phyloP scores from a whole-genome alignment of 805 yeast species.

The Metschnikowia cubensis region DNA sequence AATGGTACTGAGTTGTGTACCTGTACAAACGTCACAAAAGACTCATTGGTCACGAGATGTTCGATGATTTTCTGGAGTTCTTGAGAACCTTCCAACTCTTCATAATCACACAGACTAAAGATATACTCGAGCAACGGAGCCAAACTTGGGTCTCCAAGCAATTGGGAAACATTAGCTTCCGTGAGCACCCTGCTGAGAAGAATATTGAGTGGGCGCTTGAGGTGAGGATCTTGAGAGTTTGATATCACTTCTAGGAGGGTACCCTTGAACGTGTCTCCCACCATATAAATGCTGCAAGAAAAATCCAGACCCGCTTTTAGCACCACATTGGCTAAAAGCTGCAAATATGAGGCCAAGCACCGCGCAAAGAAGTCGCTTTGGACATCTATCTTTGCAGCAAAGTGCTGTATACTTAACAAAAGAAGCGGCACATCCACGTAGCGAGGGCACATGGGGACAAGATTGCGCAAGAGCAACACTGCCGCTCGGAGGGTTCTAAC shows the following conservation, averaged over 20 bases:
- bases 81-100: not conserved
- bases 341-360: slow-evolving; percentile 13
- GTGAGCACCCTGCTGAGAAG: slow-evolving; percentile 5
- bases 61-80: slow-evolving; percentile 6
- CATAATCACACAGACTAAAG: slow-evolving; percentile 2
- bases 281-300: not conserved
- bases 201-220: slow-evolving; percentile 9
- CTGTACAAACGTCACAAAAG: slow-evolving; percentile 1
- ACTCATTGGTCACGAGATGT: slow-evolving; percentile 6
- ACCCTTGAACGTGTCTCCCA: slow-evolving; percentile 5
- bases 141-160: not conserved
- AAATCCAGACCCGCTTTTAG: slow-evolving; percentile 1
- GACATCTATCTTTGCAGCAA: slow-evolving; percentile 1
- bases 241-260: not conserved
- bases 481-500: slow-evolving; percentile 44
- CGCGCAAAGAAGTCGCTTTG: slow-evolving; percentile 2
- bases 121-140: slow-evolving; percentile 6
- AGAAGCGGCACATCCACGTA: slow-evolving; percentile 7
- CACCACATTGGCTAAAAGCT: slow-evolving; percentile 13
- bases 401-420: slow-evolving; percentile 8
- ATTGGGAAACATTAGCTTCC: not conserved
- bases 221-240: not conserved
- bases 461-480: slow-evolving; percentile 46
- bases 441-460: slow-evolving; percentile 28
- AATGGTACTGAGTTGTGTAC: not conserved